Evolutionary conservation across 192 early-diverging fungal genomes (phyloP).

Genomic region (Mortierella alpina): DNA sequence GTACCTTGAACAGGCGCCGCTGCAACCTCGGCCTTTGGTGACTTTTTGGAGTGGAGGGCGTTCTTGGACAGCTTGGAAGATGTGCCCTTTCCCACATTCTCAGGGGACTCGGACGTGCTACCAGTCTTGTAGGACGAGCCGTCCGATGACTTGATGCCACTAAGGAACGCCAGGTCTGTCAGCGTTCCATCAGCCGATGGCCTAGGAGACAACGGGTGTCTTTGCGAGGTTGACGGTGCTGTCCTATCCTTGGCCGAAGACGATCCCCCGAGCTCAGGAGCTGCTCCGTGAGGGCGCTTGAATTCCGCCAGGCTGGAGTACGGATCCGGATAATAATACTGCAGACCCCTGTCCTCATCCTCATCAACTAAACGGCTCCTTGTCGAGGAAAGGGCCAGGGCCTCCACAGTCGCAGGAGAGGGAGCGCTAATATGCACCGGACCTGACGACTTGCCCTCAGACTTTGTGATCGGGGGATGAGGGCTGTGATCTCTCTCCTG

Average conservation of each 20-base stretch:
- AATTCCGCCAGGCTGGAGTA: conserved; percentile 22
- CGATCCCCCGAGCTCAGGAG: not conserved
- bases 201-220: conserved; percentile 19
- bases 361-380: conserved; percentile 6
- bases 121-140: not conserved
- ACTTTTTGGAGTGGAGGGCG: conserved; percentile 6
- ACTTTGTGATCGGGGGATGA: not conserved
- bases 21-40: conserved; percentile 2
- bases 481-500: conserved; percentile 8
- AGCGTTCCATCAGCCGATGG: not conserved
- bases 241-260: not conserved
- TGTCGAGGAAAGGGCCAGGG: conserved; percentile 7
- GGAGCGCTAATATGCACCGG: not conserved
- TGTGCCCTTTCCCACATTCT: too few species aligned
- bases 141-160: not conserved
- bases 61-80: not conserved
- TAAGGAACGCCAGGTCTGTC: too few species aligned
- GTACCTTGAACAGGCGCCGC: not conserved
- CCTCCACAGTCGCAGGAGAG: conserved; percentile 26
- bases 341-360: conserved; percentile 27
- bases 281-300: not conserved
- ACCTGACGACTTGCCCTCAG: not conserved
- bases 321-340: conserved; percentile 44
- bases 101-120: too few species aligned
- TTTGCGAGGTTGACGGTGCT: not conserved